These are phyloP conservation scores for Garcia nutans DNA, from an alignment of 345 rosid species.

Conservation along the genomic window DNA sequence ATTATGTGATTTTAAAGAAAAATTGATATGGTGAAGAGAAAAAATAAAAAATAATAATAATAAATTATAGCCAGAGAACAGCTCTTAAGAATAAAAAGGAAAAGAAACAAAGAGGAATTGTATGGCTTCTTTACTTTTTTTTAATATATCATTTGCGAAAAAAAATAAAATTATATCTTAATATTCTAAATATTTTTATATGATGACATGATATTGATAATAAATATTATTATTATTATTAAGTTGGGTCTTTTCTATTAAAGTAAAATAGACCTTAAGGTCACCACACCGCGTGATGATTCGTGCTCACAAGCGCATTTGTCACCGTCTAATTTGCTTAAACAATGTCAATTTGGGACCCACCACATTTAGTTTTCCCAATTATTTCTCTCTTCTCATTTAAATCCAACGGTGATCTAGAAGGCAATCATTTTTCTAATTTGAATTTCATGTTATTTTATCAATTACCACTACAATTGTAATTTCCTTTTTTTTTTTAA, in stretches of 20 bases:
- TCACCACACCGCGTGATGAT: constrained; percentile 36
- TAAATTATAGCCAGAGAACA: not conserved
- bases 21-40: not conserved
- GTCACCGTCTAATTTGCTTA: constrained; percentile 34
- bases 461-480: not conserved
- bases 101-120: constrained; percentile 15
- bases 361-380: constrained; percentile 14
- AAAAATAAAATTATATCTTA: not conserved
- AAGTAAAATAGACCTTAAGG: constrained; percentile 18
- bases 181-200: not conserved
- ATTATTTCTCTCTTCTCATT: constrained; percentile 14
- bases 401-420: not conserved
- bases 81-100: not conserved
- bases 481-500: too few relatives aligned
- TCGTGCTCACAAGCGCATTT: constrained; percentile 43
- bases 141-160: not conserved
- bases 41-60: not conserved
- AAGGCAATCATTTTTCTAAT: not conserved
- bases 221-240: constrained; percentile 26
- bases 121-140: constrained; percentile 4
- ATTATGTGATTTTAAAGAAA: constrained; percentile 1
- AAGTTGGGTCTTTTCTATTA: constrained; percentile 2
- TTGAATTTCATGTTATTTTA: not conserved
- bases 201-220: constrained; percentile 37
- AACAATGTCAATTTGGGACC: constrained; percentile 33